Conservation (phyloP, 768 basidiomycete genomes). For the Mycena sanguinolenta region DNA sequence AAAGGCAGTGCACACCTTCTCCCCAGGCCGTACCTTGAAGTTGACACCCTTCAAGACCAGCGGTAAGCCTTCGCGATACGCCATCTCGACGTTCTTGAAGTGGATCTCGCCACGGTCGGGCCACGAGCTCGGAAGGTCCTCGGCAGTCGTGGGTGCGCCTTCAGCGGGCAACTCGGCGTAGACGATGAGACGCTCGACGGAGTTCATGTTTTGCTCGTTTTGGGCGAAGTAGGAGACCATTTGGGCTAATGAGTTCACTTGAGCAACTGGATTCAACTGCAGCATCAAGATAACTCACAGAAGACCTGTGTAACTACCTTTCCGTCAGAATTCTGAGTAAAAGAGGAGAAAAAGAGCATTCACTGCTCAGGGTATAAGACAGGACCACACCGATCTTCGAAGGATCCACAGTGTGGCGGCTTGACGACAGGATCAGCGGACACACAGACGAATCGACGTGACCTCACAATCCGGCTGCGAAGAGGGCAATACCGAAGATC, state of each 20-base stretch:
- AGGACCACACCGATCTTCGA: slow-evolving; percentile 70
- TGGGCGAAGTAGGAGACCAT: slow-evolving; percentile 69
- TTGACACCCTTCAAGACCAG: slow-evolving; percentile 73
- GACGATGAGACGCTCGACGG: slow-evolving; percentile 77
- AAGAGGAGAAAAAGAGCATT: slow-evolving; percentile 38
- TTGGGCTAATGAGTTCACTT: slow-evolving; percentile 53
- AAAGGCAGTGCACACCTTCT: slow-evolving; percentile 58
- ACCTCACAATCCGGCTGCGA: slow-evolving; percentile 69
- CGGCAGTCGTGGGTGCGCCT: slow-evolving; percentile 55
- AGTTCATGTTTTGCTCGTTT: slow-evolving; percentile 81
- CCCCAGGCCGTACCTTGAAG: slow-evolving; percentile 70
- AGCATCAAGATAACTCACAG: slow-evolving; percentile 52
- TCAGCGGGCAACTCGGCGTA: slow-evolving; percentile 75
- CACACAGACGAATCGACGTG: not conserved
- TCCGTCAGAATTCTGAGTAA: slow-evolving; percentile 2
- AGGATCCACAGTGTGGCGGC: slow-evolving; percentile 55
- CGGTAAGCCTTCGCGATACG: slow-evolving; percentile 75
- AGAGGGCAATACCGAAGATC: slow-evolving; percentile 77
- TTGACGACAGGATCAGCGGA: not conserved
- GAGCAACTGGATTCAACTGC: slow-evolving; percentile 2
- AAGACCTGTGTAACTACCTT: slow-evolving; percentile 64
- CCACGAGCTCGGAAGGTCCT: slow-evolving; percentile 65
- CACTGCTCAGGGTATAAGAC: slow-evolving; percentile 66
- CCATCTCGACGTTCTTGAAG: slow-evolving; percentile 68
- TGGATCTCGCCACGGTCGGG: slow-evolving; percentile 64